Evolutionary conservation across 1,284 basidiomycete genomes (phyloP).

Genomic region (Rugosomyces carneus): DNA sequence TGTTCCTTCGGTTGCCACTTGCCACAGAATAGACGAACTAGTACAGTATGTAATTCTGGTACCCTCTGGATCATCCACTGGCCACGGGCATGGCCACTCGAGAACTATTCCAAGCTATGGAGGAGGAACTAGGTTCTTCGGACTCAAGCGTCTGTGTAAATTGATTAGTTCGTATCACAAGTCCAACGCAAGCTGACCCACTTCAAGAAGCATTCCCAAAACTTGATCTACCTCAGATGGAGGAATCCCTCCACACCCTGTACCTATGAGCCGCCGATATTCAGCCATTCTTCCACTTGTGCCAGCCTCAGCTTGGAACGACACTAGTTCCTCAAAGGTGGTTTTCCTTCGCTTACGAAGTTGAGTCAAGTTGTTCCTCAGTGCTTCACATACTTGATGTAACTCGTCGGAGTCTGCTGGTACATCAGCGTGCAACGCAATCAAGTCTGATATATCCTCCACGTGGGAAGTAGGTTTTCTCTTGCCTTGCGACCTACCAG

Average conservation of each 20-base stretch:
- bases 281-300: constrained; percentile 84
- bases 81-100: constrained; percentile 17
- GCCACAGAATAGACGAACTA: background rate
- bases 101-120: constrained; percentile 36
- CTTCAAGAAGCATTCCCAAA: constrained; percentile 79
- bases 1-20: too few species aligned
- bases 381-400: constrained; percentile 50
- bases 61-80: constrained; percentile 3
- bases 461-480: constrained; percentile 39
- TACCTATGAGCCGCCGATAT: constrained; percentile 80
- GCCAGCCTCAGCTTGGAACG: constrained; percentile 82
- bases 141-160: constrained; percentile 59
- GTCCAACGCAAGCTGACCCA: constrained; percentile 27
- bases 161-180: constrained; percentile 4
- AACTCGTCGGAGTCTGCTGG: constrained; percentile 54
- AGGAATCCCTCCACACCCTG: constrained; percentile 85
- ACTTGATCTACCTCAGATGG: constrained; percentile 81
- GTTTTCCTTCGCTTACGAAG: constrained; percentile 62
- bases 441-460: constrained; percentile 62
- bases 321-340: constrained; percentile 70
- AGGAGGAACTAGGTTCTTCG: constrained; percentile 61
- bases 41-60: background rate
- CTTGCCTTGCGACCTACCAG: constrained; percentile 39
- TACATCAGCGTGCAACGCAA: constrained; percentile 48
- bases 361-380: constrained; percentile 61